phyloP scores from a whole-genome alignment of 1,139 yeast genomes.

The Barnettozyma hawaiiensis region DNA sequence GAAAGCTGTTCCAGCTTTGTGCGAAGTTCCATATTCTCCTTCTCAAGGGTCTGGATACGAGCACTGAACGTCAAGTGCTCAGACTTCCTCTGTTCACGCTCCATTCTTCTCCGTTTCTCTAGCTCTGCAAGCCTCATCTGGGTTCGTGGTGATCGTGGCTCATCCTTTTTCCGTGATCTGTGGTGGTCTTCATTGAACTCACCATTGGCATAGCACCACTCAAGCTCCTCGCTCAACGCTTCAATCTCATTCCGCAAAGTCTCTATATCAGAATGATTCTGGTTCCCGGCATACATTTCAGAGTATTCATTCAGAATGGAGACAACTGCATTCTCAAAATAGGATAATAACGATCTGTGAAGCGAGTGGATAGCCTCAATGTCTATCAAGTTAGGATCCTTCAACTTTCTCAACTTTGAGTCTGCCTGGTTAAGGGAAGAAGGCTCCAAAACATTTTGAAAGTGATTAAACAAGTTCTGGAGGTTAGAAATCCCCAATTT shows the following conservation, averaged over 20 bases:
- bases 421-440: constrained; percentile 53
- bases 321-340: constrained; percentile 53
- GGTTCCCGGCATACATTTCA: constrained; percentile 32
- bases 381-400: constrained; percentile 26
- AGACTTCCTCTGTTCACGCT: constrained; percentile 60
- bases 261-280: background rate
- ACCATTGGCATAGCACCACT: constrained; percentile 19
- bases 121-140: constrained; percentile 55
- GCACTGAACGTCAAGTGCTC: constrained; percentile 52
- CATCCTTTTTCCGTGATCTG: constrained; percentile 6
- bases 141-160: constrained; percentile 31
- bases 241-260: constrained; percentile 16
- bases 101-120: constrained; percentile 60
- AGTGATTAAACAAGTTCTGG: constrained; percentile 40
- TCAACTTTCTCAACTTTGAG: constrained; percentile 42
- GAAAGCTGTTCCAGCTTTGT: constrained; percentile 29
- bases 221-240: constrained; percentile 18
- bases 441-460: constrained; percentile 54
- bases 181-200: constrained; percentile 13
- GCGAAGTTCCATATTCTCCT: constrained; percentile 44
- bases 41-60: constrained; percentile 48
- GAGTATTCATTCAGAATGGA: constrained; percentile 55
- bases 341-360: constrained; percentile 50
- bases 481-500: constrained; percentile 37
- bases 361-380: constrained; percentile 37